phyloP scores from a whole-genome alignment of 306 rosid species.

The Leucaena leucocephala region DNA sequence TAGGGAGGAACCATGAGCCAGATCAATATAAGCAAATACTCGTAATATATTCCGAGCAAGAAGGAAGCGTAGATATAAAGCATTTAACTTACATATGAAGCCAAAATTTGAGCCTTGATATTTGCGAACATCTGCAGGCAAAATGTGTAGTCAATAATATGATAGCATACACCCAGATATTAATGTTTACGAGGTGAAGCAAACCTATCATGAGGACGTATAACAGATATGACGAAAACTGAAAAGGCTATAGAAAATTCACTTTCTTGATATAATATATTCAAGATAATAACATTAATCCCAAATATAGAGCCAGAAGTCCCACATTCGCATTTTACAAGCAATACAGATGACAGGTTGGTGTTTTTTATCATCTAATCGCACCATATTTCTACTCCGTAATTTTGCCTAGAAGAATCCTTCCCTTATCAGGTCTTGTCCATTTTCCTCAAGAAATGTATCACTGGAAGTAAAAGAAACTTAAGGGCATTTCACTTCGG shows the following conservation, averaged over 20 bases:
- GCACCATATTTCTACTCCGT: not conserved
- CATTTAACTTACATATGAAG: slow-evolving; percentile 47
- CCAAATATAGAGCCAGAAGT: not conserved
- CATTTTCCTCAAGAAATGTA: not conserved
- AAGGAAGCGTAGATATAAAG: not conserved
- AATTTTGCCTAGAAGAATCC: not conserved
- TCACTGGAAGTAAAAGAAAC: not conserved
- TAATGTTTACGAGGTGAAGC: not conserved
- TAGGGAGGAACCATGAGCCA: slow-evolving; percentile 7
- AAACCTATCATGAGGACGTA: not conserved
- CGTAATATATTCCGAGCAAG: not conserved
- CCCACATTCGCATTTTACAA: not conserved
- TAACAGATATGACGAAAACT: not conserved
- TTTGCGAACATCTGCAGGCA: slow-evolving; percentile 48
- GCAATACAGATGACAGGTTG: not conserved
- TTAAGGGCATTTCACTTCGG: not conserved
- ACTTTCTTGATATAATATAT: not conserved
- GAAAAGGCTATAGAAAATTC: not conserved
- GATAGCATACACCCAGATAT: slow-evolving; percentile 3
- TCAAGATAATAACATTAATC: not conserved
- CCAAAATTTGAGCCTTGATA: slow-evolving; percentile 50
- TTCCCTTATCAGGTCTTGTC: not conserved
- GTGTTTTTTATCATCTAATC: not conserved
- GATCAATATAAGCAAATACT: slow-evolving; percentile 14
- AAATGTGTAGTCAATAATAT: slow-evolving; percentile 16